A percentile compares a stretch with the other conserved stretches of the same genome.
phyloP scores from a whole-genome alignment of 1,284 basidiomycete species.

The Malassezia japonica region DNA sequence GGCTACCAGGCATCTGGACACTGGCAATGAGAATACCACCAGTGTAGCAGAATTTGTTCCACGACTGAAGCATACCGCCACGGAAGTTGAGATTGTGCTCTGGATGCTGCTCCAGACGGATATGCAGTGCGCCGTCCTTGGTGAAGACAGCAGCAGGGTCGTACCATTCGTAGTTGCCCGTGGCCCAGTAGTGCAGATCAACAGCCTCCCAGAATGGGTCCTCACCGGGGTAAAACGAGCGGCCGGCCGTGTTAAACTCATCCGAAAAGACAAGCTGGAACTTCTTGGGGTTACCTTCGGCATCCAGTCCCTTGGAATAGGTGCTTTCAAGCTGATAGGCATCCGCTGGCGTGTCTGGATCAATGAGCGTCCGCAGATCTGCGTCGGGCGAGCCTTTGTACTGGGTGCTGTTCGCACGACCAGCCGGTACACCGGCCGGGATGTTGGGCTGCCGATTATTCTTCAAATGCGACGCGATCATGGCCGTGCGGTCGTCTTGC shows the following conservation, averaged over 20 bases:
- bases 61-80: constrained; percentile 54
- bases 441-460: neutral
- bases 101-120: constrained; percentile 53
- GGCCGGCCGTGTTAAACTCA: constrained; percentile 46
- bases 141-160: constrained; percentile 75
- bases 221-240: constrained; percentile 56
- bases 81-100: constrained; percentile 59
- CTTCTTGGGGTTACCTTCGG: constrained; percentile 11
- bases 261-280: constrained; percentile 47
- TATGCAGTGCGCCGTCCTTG: constrained; percentile 63
- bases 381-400: no score
- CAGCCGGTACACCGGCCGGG: neutral
- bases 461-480: neutral
- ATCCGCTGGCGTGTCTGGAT: constrained; percentile 47
- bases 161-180: constrained; percentile 51
- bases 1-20: constrained; percentile 71
- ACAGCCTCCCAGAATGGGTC: constrained; percentile 66
- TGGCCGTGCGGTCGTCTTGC: neutral
- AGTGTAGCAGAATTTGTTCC: constrained; percentile 93
- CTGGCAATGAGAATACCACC: constrained; percentile 71
- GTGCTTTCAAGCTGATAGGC: constrained; percentile 51
- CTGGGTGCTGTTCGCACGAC: neutral
- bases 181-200: constrained; percentile 61
- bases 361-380: constrained; percentile 47
- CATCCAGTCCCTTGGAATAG: constrained; percentile 24